Evolutionary conservation across 2,329 filamentous ascomycete genomes (phyloP).

Genomic region (Fusarium agapanthi): DNA sequence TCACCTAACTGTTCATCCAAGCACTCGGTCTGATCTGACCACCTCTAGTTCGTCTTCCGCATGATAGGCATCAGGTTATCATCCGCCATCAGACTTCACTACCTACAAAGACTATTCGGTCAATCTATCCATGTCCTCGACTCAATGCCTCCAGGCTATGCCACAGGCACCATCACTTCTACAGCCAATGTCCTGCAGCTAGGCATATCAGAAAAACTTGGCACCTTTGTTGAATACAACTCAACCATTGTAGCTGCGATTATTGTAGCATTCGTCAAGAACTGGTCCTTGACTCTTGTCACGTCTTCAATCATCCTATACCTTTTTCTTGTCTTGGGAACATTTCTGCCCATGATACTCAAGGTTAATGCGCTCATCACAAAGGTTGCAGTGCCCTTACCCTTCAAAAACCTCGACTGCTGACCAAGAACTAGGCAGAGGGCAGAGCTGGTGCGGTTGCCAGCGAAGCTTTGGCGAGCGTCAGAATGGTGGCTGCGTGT

Average conservation of each 20-base stretch:
- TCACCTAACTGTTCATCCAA: background rate
- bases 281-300: conserved; percentile 68
- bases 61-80: conserved; percentile 70
- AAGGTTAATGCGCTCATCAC: conserved; percentile 58
- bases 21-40: background rate
- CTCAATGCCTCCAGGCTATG: conserved; percentile 68
- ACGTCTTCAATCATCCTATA: conserved; percentile 66
- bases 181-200: conserved; percentile 71
- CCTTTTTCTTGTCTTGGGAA: conserved; percentile 58
- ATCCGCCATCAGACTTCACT: conserved; percentile 69
- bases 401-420: background rate
- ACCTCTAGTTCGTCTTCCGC: conserved; percentile 60
- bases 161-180: conserved; percentile 69
- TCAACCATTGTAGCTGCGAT: conserved; percentile 62
- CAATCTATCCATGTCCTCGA: conserved; percentile 76
- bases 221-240: conserved; percentile 64
- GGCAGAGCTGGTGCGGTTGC: conserved; percentile 67
- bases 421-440: conserved; percentile 52
- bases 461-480: conserved; percentile 66
- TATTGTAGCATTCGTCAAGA: conserved; percentile 64
- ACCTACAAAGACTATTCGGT: conserved; percentile 69
- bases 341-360: conserved; percentile 64
- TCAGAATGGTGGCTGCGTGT: conserved; percentile 70
- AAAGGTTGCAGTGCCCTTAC: conserved; percentile 42
- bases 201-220: conserved; percentile 71